Conservation (phyloP, 192 early-diverging fungal species). For the Coemansia sp. region DNA sequence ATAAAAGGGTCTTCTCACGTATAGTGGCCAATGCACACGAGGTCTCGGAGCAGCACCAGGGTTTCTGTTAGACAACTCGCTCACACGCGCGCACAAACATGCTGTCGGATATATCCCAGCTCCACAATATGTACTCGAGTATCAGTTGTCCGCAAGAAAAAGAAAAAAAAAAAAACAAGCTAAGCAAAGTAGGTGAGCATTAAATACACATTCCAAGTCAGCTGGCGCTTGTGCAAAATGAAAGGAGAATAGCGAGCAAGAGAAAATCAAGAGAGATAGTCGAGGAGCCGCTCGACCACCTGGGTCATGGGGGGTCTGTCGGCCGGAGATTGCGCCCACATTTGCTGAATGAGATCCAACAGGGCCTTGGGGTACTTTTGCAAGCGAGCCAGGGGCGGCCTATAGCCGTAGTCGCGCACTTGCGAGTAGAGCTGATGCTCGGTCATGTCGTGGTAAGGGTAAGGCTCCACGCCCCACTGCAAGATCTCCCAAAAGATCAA, state of each 20-base stretch:
- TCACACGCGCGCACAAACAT: no score
- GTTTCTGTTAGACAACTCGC: no score
- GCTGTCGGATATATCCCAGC: no score
- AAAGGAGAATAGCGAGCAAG: background rate
- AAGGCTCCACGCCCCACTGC: conserved; percentile 71
- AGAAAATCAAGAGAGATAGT: conserved; percentile 61
- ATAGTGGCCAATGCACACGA: no score
- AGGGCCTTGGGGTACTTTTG: conserved; percentile 63
- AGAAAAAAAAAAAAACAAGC: conserved; percentile 3
- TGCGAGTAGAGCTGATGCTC: conserved; percentile 65
- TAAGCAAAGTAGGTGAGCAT: background rate
- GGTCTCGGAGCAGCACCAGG: no score
- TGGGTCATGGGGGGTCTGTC: conserved; percentile 70
- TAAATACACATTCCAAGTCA: background rate
- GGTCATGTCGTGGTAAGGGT: conserved; percentile 69
- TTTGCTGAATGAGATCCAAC: conserved; percentile 66
- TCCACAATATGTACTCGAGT: no score
- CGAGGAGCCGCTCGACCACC: conserved; percentile 71
- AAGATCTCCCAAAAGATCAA: conserved; percentile 82
- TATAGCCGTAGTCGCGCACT: conserved; percentile 63
- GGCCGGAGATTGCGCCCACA: conserved; percentile 70
- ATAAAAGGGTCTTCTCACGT: no score
- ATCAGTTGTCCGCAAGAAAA: background rate
- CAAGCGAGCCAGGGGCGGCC: conserved; percentile 63
- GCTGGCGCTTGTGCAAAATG: background rate